Percentiles rank a stretch among this genome's conserved stretches.
phyloP scores from a whole-genome alignment of 176 grass and related monocot genomes.

The Bothriochloa decipiens region DNA sequence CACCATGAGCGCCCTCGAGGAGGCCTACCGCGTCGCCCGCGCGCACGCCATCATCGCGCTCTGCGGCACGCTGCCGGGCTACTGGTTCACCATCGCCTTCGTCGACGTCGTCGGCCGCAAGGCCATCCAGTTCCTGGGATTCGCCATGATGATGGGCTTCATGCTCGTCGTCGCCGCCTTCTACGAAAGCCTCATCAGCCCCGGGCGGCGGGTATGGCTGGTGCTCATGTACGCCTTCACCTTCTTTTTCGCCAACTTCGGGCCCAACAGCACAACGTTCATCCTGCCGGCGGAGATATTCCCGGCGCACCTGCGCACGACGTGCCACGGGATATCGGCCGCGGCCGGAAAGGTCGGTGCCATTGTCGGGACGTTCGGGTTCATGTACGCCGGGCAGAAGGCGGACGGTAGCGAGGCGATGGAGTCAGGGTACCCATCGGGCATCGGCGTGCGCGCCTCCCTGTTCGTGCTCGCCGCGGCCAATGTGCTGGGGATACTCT shows the following conservation, averaged over 20 bases:
- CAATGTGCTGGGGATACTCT: slow-evolving; percentile 45
- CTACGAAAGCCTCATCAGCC: slow-evolving; percentile 60
- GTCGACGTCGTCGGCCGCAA: slow-evolving; percentile 53
- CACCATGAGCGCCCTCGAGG: slow-evolving; percentile 62
- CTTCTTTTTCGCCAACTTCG: slow-evolving; percentile 84
- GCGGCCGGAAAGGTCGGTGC: slow-evolving; percentile 67
- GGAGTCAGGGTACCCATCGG: slow-evolving; percentile 54
- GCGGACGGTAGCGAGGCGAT: slow-evolving; percentile 17
- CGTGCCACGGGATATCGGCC: slow-evolving; percentile 66
- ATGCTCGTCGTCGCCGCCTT: slow-evolving; percentile 57
- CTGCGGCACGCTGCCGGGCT: slow-evolving; percentile 68
- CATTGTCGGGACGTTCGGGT: slow-evolving; percentile 69
- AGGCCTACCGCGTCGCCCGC: slow-evolving; percentile 58
- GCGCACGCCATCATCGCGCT: slow-evolving; percentile 76
- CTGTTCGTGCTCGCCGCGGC: slow-evolving; percentile 58
- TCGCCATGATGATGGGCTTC: slow-evolving; percentile 45
- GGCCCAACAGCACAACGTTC: slow-evolving; percentile 70
- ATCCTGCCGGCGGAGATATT: slow-evolving; percentile 76
- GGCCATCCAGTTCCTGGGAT: slow-evolving; percentile 47
- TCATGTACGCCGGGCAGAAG: slow-evolving; percentile 72
- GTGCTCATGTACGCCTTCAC: slow-evolving; percentile 59
- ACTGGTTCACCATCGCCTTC: slow-evolving; percentile 69
- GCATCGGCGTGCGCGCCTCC: slow-evolving; percentile 71
- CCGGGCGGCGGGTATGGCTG: slow-evolving; percentile 57
- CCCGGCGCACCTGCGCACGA: slow-evolving; percentile 61